These are phyloP conservation scores for Dothistroma septosporum DNA, from an alignment of 2,329 filamentous ascomycete species.

Conservation along the genomic window DNA sequence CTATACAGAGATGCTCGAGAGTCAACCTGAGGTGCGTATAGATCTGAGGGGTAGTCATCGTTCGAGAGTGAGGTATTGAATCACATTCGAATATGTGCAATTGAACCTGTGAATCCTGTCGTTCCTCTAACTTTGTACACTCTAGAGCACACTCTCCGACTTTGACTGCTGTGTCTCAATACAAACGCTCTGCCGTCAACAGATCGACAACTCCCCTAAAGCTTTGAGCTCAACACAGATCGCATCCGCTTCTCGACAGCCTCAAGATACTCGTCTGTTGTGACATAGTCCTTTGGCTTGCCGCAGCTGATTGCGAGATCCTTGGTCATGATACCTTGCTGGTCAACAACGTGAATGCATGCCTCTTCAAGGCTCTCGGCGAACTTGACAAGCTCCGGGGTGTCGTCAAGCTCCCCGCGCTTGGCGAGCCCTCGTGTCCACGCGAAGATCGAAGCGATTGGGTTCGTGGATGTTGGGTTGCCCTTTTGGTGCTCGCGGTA, in stretches of 20 bases:
- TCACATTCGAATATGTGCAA: neutral
- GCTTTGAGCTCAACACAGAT: slow-evolving; percentile 70
- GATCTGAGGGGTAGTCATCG: too few relatives aligned
- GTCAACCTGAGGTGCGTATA: too few relatives aligned
- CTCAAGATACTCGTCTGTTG: slow-evolving; percentile 83
- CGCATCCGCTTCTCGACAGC: slow-evolving; percentile 90
- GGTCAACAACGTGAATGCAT: slow-evolving; percentile 88
- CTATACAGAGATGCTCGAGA: too few relatives aligned
- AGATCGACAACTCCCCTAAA: slow-evolving; percentile 44
- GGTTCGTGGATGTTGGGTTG: slow-evolving; percentile 94
- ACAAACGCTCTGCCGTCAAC: neutral
- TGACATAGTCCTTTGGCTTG: slow-evolving; percentile 85
- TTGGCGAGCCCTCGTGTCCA: slow-evolving; percentile 95
- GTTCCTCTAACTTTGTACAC: neutral
- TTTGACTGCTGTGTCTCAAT: neutral
- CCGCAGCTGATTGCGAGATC: slow-evolving; percentile 93
- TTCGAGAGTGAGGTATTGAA: too few relatives aligned
- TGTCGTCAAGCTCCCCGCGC: slow-evolving; percentile 86
- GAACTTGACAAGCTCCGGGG: slow-evolving; percentile 87
- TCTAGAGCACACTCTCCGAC: neutral
- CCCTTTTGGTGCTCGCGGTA: slow-evolving; percentile 99
- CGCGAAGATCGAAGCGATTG: slow-evolving; percentile 97
- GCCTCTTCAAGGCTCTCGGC: slow-evolving; percentile 89
- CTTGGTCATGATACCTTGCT: slow-evolving; percentile 98
- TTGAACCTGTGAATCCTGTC: neutral